These are phyloP conservation scores for Metschnikowia hibisci DNA, from an alignment of 805 yeast genomes.

Conservation along the genomic window DNA sequence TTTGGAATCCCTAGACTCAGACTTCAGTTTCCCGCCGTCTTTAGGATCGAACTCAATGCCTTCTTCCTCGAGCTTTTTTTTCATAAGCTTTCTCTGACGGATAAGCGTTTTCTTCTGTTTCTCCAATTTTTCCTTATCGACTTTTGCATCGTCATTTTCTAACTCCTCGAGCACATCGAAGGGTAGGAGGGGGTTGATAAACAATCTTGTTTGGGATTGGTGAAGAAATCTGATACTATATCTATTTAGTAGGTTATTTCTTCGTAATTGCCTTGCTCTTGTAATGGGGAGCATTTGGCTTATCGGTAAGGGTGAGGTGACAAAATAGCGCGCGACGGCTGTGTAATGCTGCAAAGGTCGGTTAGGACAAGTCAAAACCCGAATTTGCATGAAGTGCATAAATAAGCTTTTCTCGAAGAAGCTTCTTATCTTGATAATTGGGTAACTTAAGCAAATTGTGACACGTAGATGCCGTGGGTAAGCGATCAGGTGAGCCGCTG, in stretches of 20 bases:
- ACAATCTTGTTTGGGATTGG: not conserved
- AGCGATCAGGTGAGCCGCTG: constrained; percentile 52
- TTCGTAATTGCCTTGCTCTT: not conserved
- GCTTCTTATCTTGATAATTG: constrained; percentile 49
- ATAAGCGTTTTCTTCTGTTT: constrained; percentile 26
- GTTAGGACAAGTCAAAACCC: constrained; percentile 67
- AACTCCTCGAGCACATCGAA: constrained; percentile 39
- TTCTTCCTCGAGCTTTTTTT: constrained; percentile 11
- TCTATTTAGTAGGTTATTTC: not conserved
- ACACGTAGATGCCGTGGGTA: constrained; percentile 94
- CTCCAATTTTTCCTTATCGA: constrained; percentile 25
- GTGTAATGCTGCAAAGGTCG: not conserved
- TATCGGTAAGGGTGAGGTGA: not conserved
- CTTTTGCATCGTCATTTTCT: constrained; percentile 28
- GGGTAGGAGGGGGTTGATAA: constrained; percentile 39
- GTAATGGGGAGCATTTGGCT: not conserved
- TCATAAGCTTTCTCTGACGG: constrained; percentile 19
- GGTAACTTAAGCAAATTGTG: constrained; percentile 85
- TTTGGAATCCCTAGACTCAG: too few relatives aligned
- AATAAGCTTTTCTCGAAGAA: constrained; percentile 57
- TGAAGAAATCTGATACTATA: not conserved
- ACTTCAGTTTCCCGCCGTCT: constrained; percentile 10
- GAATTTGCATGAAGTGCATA: constrained; percentile 81
- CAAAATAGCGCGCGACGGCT: not conserved
- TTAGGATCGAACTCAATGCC: not conserved